A percentile compares a stretch with the other conserved stretches of the same genome.
Evolutionary conservation across 2,329 filamentous ascomycete genomes (phyloP).

Genomic region (Colletotrichum endophyticum): DNA sequence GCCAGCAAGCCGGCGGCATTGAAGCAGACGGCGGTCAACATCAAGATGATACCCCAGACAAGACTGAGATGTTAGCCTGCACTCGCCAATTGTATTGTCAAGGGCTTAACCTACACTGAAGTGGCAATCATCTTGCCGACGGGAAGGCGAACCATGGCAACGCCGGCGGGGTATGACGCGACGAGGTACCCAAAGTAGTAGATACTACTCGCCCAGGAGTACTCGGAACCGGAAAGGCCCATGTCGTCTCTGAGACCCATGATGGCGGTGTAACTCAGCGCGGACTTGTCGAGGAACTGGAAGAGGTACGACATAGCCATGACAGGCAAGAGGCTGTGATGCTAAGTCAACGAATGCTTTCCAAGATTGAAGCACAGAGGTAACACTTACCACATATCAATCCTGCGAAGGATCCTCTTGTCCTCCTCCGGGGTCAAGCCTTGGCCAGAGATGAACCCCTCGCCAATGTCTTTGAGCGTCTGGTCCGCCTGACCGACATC

Average conservation of each 20-base stretch:
- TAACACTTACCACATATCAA: conserved; percentile 52
- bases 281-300: conserved; percentile 24
- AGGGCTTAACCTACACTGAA: neutral
- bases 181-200: conserved; percentile 57
- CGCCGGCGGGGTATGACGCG: conserved; percentile 28
- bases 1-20: conserved; percentile 31
- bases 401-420: conserved; percentile 3
- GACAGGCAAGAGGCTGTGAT: conserved; percentile 51
- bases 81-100: neutral
- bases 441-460: neutral
- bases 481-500: neutral
- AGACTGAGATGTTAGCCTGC: conserved; percentile 9
- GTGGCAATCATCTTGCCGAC: conserved; percentile 31
- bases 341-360: conserved; percentile 33
- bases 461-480: neutral
- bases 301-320: conserved; percentile 36
- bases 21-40: conserved; percentile 27
- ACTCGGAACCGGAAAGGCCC: conserved; percentile 51
- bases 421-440: neutral
- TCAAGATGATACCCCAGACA: conserved; percentile 25
- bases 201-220: conserved; percentile 54
- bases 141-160: conserved; percentile 52
- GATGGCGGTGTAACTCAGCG: conserved; percentile 40
- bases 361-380: conserved; percentile 17
- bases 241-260: conserved; percentile 52